Evolutionary conservation across 345 rosid species (phyloP), one percentile per base, ranked within the genome.

Genomic region (Populus pruinosa): DNA sequence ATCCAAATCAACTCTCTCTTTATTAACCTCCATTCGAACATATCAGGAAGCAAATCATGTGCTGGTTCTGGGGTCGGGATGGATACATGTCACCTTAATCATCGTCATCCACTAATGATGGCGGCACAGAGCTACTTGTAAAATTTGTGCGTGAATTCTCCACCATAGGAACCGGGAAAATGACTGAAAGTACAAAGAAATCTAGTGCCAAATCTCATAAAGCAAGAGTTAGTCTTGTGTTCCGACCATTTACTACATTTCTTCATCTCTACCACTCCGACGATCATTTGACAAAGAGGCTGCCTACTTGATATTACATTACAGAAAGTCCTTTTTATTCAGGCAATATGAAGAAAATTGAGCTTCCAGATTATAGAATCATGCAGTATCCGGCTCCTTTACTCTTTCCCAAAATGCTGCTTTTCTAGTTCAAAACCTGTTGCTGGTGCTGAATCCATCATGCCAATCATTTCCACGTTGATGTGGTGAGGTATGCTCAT

Each of bases 381-480:
- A 12, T 41, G 44, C 13, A 39, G 41, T 14, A 18, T 41, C 14
- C 18, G 11, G 12, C 47, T 53, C 23, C 2, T 50, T 39, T 18
- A 31, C 1, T 74, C 39, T 31, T 35, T 29, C 25, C 75, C 62
- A 70, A 61, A 69, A 69, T 50, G 71, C 33, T 33, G 71, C 27
- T 64, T 69, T 21, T 49, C 79, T 13, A 75, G 23, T 20, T 62
- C 33, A 8, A 50, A 63, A 25, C 27, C 59, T 6, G 44, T 49
- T 16, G 29, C 67, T 1, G 68, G 27, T 21, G 63, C 41, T 2
- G 75, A 61, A 56, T 31, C 74, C 77, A 65, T 44, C 77, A 67
- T 53, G 31, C 36, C 27, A 65, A 64, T 56, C 70, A 70, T 66
- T 71, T 72, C 76, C 18, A 76, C 35, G 43, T 62, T 49, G n/a